A percentile compares a stretch with the other conserved stretches of the same genome.
Conservation (phyloP, 1,139 yeast species). For the Candida mesenterica region DNA sequence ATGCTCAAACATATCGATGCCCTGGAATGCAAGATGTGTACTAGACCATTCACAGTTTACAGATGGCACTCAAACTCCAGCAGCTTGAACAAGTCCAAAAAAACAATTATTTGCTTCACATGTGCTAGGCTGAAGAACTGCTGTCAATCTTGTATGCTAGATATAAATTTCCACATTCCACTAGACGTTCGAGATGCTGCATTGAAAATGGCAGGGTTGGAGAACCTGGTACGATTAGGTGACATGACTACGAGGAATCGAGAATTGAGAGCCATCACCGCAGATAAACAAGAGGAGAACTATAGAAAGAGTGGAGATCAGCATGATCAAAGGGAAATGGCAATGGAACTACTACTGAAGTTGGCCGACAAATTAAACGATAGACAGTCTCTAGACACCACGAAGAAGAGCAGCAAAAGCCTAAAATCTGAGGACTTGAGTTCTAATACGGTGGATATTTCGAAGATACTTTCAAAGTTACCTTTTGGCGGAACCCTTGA, state of each 20-base stretch:
- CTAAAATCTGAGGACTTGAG: conserved; percentile 13
- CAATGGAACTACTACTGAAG: conserved; percentile 35
- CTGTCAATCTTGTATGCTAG: conserved; percentile 86
- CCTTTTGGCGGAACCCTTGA: conserved; percentile 60
- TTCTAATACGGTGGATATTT: conserved; percentile 47
- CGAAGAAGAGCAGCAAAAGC: conserved; percentile 8
- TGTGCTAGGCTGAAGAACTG: conserved; percentile 80
- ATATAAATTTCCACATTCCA: conserved; percentile 77
- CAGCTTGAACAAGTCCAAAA: conserved; percentile 35
- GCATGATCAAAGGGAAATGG: conserved; percentile 24
- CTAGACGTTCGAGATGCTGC: conserved; percentile 79
- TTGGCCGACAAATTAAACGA: conserved; percentile 38
- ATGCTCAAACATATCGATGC: conserved; percentile 76
- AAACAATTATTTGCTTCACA: conserved; percentile 65
- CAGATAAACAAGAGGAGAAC: conserved; percentile 35
- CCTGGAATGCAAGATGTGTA: conserved; percentile 74
- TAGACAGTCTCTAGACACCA: conserved; percentile 3
- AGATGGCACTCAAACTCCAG: conserved; percentile 58
- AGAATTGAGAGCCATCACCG: conserved; percentile 43
- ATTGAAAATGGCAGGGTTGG: conserved; percentile 66
- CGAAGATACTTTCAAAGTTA: conserved; percentile 50
- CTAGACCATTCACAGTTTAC: conserved; percentile 79
- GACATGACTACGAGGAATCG: conserved; percentile 23
- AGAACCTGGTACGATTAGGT: conserved; percentile 20
- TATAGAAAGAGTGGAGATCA: conserved; percentile 17